These are phyloP conservation scores for Aspergillus egyptiacus DNA, from an alignment of 495 filamentous ascomycete genomes.

Conservation along the genomic window DNA sequence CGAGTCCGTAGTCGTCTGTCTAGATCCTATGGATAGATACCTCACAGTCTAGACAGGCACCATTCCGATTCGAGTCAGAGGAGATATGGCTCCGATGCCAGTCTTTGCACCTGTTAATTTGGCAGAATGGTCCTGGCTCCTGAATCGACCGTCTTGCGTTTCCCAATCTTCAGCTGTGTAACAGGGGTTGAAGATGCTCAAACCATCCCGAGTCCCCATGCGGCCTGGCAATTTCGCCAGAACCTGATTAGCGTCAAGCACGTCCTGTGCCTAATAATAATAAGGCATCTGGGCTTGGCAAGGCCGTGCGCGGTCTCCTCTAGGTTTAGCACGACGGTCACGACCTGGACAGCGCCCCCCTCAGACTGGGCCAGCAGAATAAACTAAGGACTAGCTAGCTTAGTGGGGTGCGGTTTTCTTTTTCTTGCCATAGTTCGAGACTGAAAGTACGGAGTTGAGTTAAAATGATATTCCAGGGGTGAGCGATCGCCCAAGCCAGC, in stretches of 20 bases:
- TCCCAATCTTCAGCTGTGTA: conserved; percentile 7
- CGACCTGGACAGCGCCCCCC: neutral
- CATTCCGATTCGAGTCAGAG: conserved; percentile 3
- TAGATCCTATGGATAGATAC: no score
- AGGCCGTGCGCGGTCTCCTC: conserved; percentile 3
- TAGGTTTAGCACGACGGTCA: conserved; percentile 7
- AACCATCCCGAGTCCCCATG: conserved; percentile 2
- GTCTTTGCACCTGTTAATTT: no score
- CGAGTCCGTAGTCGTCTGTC: no score
- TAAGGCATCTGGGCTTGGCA: neutral
- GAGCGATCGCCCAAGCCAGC: neutral
- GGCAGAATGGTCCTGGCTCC: no score
- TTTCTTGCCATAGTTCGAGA: conserved; percentile 1
- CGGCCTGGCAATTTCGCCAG: neutral
- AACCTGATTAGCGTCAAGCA: neutral
- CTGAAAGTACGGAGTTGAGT: neutral
- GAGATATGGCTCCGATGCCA: neutral
- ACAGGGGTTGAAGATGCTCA: neutral
- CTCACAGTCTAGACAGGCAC: conserved; percentile 4
- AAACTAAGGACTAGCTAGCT: conserved; percentile 6
- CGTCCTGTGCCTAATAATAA: conserved; percentile 12
- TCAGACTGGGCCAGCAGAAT: conserved; percentile 3
- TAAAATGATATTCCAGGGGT: neutral
- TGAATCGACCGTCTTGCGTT: neutral
- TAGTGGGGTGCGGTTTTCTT: conserved; percentile 7